phyloP scores from a whole-genome alignment of 352 stramenopile species.

The Phytophthora fragariaefolia region DNA sequence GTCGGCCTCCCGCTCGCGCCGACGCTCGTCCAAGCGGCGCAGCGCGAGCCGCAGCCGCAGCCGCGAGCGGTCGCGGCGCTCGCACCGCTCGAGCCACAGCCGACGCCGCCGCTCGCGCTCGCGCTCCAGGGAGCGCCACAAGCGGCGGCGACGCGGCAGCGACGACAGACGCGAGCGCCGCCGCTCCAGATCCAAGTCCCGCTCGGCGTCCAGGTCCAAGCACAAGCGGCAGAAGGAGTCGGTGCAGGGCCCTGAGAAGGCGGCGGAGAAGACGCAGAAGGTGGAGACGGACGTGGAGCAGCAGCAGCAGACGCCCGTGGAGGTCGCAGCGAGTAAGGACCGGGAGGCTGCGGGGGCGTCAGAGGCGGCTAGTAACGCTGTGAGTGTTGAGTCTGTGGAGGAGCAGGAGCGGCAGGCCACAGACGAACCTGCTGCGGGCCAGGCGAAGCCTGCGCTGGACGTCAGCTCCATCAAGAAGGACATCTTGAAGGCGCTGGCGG shows the following conservation, averaged over 20 bases:
- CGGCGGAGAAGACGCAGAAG: not conserved
- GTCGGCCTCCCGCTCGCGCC: slow-evolving; percentile 25
- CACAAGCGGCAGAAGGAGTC: slow-evolving; percentile 12
- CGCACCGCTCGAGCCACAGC: slow-evolving; percentile 25
- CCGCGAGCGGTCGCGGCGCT: slow-evolving; percentile 40
- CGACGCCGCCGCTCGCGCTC: slow-evolving; percentile 35
- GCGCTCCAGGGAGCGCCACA: slow-evolving; percentile 35
- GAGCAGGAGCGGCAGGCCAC: slow-evolving; percentile 12
- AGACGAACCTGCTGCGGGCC: not conserved
- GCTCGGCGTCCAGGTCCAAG: slow-evolving; percentile 14
- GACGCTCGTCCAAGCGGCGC: slow-evolving; percentile 29
- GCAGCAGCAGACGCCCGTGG: not conserved
- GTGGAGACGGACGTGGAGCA: slow-evolving; percentile 5
- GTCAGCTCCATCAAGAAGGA: slow-evolving; percentile 82
- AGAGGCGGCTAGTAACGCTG: slow-evolving; percentile 10
- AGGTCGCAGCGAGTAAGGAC: slow-evolving; percentile 12
- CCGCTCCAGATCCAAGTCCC: slow-evolving; percentile 23
- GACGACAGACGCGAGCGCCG: slow-evolving; percentile 12
- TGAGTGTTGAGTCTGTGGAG: slow-evolving; percentile 15
- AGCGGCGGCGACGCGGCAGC: slow-evolving; percentile 23
- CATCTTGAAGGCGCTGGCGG: slow-evolving; percentile 79
- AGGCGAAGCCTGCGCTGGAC: slow-evolving; percentile 45
- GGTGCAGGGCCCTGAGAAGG: not conserved
- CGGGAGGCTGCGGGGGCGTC: slow-evolving; percentile 6
- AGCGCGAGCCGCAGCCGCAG: slow-evolving; percentile 34